Percentiles rank a stretch among this genome's conserved stretches.
phyloP scores from a whole-genome alignment of 805 yeast species.

The Barnettozyma vustinii region DNA sequence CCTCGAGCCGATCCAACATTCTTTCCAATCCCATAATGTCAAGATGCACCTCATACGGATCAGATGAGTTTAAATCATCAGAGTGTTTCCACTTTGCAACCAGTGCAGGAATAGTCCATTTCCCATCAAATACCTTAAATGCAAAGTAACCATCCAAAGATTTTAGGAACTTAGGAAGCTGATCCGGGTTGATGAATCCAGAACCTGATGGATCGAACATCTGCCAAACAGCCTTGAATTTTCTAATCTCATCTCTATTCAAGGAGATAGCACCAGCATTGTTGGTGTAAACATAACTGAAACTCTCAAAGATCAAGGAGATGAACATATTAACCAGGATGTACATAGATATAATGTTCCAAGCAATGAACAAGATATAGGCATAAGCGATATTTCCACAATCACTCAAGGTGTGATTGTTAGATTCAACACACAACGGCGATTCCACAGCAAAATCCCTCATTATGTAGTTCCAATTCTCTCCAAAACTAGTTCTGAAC shows the following conservation, averaged over 20 bases:
- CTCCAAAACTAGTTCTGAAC: conserved; percentile 88
- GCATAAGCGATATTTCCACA: conserved; percentile 61
- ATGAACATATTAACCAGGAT: conserved; percentile 87
- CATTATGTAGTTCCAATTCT: conserved; percentile 93
- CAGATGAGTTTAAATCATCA: conserved; percentile 29
- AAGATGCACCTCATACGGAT: conserved; percentile 59
- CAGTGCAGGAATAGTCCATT: conserved; percentile 46
- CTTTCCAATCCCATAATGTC: conserved; percentile 48
- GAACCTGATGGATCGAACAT: conserved; percentile 71
- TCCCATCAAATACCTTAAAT: conserved; percentile 58
- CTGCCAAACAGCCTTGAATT: conserved; percentile 72
- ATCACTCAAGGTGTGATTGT: conserved; percentile 47
- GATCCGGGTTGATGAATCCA: conserved; percentile 57
- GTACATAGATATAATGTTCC: conserved; percentile 94
- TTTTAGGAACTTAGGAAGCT: conserved; percentile 56
- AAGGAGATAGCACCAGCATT: conserved; percentile 38
- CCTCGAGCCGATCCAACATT: conserved; percentile 49
- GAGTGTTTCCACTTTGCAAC: conserved; percentile 36
- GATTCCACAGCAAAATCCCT: conserved; percentile 57
- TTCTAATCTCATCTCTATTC: conserved; percentile 65
- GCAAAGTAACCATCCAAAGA: conserved; percentile 67
- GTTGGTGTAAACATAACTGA: conserved; percentile 77
- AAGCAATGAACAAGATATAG: conserved; percentile 59
- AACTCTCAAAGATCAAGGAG: conserved; percentile 83
- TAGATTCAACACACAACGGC: conserved; percentile 59